Conservation (phyloP, 345 rosid genomes). For the Sisymbrium irio region DNA sequence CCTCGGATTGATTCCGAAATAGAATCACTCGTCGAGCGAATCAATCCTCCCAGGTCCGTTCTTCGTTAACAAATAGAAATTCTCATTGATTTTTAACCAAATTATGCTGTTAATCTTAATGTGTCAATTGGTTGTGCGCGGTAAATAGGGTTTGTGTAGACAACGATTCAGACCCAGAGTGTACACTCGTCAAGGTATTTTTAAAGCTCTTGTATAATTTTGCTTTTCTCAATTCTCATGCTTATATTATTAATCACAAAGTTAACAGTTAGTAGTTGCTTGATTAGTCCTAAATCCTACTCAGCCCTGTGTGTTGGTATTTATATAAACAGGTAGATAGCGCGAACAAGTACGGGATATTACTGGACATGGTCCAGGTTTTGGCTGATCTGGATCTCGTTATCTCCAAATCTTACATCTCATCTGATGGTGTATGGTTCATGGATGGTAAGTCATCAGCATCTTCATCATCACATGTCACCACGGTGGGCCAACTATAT, state of each 20-base stretch:
- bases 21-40: constrained; percentile 78
- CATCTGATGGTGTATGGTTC: constrained; percentile 95
- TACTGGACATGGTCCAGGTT: constrained; percentile 92
- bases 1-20: constrained; percentile 77
- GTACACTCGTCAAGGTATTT: constrained; percentile 87
- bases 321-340: constrained; percentile 74
- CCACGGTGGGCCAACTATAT: constrained; percentile 8
- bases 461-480: constrained; percentile 22
- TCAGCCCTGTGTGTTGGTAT: constrained; percentile 6
- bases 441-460: constrained; percentile 74
- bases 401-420: constrained; percentile 87
- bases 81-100: not conserved
- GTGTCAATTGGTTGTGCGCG: not conserved
- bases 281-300: not conserved
- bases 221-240: not conserved
- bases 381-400: constrained; percentile 95
- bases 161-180: constrained; percentile 63
- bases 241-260: not conserved
- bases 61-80: not conserved
- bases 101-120: not conserved
- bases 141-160: constrained; percentile 76
- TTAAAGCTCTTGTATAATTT: not conserved
- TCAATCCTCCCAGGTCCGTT: constrained; percentile 71
- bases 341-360: constrained; percentile 82
- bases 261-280: not conserved